Conservation (phyloP, 208 protist genomes). For the Herpetomonas muscarum region DNA sequence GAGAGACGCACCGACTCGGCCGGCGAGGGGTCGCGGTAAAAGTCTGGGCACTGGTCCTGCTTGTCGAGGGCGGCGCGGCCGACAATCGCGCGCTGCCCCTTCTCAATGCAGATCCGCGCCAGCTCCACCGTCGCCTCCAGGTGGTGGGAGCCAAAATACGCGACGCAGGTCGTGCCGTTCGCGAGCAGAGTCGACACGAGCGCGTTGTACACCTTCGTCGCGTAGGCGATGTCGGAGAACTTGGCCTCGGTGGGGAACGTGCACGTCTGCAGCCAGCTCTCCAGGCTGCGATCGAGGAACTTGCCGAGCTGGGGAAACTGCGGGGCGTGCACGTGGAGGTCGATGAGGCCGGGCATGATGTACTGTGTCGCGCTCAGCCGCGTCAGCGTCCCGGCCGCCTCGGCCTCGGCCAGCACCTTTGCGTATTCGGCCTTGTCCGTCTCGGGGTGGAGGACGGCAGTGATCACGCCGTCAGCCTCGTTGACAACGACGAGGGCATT, state of each 20-base stretch:
- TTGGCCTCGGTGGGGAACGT: constrained; percentile 91
- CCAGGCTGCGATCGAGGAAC: constrained; percentile 76
- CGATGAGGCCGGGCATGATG: constrained; percentile 89
- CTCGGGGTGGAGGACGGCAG: constrained; percentile 36
- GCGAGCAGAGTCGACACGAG: constrained; percentile 68
- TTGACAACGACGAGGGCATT: constrained; percentile 45
- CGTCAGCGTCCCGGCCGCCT: constrained; percentile 22
- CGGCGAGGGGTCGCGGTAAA: constrained; percentile 84
- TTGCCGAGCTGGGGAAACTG: constrained; percentile 89
- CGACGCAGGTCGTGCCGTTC: constrained; percentile 89
- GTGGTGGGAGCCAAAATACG: constrained; percentile 92
- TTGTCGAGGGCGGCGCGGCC: constrained; percentile 92
- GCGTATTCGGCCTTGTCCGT: constrained; percentile 17
- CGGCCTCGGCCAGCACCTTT: constrained; percentile 18
- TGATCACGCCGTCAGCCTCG: constrained; percentile 34
- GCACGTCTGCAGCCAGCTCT: constrained; percentile 90
- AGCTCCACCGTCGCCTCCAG: constrained; percentile 70
- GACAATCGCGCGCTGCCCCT: constrained; percentile 87
- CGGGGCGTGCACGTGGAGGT: constrained; percentile 93
- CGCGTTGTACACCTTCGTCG: constrained; percentile 61
- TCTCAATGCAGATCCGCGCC: constrained; percentile 63
- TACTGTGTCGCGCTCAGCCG: constrained; percentile 43
- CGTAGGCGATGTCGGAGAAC: constrained; percentile 77
- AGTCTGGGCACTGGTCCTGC: constrained; percentile 71
- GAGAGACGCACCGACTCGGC: constrained; percentile 54